These are phyloP conservation scores for Myxozyma melibiosi DNA, from an alignment of 805 yeast species.

Conservation along the genomic window DNA sequence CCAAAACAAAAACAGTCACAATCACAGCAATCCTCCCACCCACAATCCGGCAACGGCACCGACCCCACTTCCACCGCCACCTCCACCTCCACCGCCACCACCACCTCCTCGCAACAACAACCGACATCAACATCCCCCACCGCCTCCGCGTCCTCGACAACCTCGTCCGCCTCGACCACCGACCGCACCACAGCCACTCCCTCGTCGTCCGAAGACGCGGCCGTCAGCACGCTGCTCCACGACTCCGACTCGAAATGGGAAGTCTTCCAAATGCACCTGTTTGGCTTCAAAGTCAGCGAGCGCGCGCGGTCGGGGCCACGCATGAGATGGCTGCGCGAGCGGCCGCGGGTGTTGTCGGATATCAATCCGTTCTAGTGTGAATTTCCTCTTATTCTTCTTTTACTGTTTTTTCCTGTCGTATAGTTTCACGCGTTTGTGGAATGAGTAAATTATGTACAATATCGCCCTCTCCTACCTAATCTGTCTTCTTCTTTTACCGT, in stretches of 20 bases:
- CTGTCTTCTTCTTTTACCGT: too few species aligned
- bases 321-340: slow-evolving; percentile 89
- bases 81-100: not conserved
- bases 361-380: not conserved
- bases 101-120: too few species aligned
- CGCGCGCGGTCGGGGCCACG: slow-evolving; percentile 81
- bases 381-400: not conserved
- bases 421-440: not conserved
- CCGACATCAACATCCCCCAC: too few species aligned
- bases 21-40: too few species aligned
- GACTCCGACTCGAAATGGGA: slow-evolving; percentile 21
- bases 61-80: not conserved
- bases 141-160: not conserved
- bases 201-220: too few species aligned
- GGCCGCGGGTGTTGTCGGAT: slow-evolving; percentile 33
- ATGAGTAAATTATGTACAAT: slow-evolving; percentile 3
- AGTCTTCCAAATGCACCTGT: slow-evolving; percentile 68
- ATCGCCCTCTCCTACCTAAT: too few species aligned
- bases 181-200: not conserved
- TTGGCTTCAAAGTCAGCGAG: slow-evolving; percentile 84
- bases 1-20: not conserved
- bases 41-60: not conserved
- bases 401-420: not conserved
- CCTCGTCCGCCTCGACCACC: not conserved
- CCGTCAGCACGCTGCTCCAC: not conserved